Conservation (phyloP, 768 basidiomycete genomes). For the Tephrocybe rancida region DNA sequence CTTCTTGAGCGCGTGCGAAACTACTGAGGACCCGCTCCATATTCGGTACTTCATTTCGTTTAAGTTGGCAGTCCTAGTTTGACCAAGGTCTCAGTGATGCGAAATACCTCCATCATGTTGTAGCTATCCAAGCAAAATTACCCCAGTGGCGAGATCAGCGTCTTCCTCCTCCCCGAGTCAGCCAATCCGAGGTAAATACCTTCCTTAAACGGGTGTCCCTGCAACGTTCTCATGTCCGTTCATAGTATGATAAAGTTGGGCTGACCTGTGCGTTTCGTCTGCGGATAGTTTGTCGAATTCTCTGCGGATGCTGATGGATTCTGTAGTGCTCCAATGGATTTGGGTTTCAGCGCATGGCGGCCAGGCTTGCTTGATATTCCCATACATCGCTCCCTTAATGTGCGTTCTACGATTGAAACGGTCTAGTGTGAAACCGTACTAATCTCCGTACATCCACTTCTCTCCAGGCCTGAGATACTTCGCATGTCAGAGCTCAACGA, state of each 20-base stretch:
- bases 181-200: slow-evolving; percentile 67
- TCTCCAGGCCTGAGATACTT: slow-evolving; percentile 77
- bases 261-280: slow-evolving; percentile 62
- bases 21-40: slow-evolving; percentile 56
- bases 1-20: slow-evolving; percentile 58
- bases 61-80: background rate
- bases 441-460: background rate
- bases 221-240: slow-evolving; percentile 10
- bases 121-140: slow-evolving; percentile 58
- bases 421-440: background rate
- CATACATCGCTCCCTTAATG: slow-evolving; percentile 78
- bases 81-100: slow-evolving; percentile 41
- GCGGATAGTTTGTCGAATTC: slow-evolving; percentile 4
- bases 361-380: slow-evolving; percentile 75
- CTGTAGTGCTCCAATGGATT: slow-evolving; percentile 76
- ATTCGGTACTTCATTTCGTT: slow-evolving; percentile 45
- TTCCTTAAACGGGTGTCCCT: background rate
- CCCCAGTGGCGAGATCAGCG: slow-evolving; percentile 74
- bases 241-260: slow-evolving; percentile 85
- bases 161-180: slow-evolving; percentile 83
- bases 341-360: slow-evolving; percentile 77
- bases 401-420: slow-evolving; percentile 38
- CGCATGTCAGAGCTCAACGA: slow-evolving; percentile 92
- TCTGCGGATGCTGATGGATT: slow-evolving; percentile 17
- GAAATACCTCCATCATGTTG: slow-evolving; percentile 57